phyloP scores from a whole-genome alignment of 768 basidiomycete species.

The Sporobolomyces phaffii region DNA sequence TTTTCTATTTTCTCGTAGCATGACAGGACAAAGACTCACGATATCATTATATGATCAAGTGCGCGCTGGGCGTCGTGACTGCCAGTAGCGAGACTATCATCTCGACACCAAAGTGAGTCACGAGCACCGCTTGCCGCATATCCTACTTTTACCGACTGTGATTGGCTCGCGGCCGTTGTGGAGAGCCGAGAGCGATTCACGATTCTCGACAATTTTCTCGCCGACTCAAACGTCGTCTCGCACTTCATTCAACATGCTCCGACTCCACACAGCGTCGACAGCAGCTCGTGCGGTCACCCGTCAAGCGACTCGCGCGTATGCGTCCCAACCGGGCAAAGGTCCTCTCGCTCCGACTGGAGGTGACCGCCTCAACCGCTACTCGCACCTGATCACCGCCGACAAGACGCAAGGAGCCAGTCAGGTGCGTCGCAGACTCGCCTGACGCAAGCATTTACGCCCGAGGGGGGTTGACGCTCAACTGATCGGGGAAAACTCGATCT shows the following conservation, averaged over 20 bases:
- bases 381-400: constrained; percentile 73
- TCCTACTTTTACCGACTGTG: too few species aligned
- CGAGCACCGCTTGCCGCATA: too few species aligned
- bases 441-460: background rate
- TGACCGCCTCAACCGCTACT: constrained; percentile 57
- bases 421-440: constrained; percentile 48
- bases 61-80: too few species aligned
- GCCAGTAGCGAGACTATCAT: too few species aligned
- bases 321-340: background rate
- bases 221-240: background rate
- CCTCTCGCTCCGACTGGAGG: constrained; percentile 1
- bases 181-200: too few species aligned
- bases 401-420: constrained; percentile 95
- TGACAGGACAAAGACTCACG: too few species aligned
- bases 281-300: constrained; percentile 7
- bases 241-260: background rate
- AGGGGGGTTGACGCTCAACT: background rate
- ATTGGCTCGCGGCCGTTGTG: too few species aligned
- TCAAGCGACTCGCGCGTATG: background rate
- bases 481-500: background rate
- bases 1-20: too few species aligned
- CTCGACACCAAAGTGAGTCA: too few species aligned
- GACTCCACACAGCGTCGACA: background rate
- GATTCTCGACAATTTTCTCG: too few species aligned
- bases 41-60: too few species aligned